A percentile compares a stretch with the other conserved stretches of the same genome.
phyloP scores from a whole-genome alignment of 1,284 basidiomycete genomes.

The Acaromyces ingoldii region DNA sequence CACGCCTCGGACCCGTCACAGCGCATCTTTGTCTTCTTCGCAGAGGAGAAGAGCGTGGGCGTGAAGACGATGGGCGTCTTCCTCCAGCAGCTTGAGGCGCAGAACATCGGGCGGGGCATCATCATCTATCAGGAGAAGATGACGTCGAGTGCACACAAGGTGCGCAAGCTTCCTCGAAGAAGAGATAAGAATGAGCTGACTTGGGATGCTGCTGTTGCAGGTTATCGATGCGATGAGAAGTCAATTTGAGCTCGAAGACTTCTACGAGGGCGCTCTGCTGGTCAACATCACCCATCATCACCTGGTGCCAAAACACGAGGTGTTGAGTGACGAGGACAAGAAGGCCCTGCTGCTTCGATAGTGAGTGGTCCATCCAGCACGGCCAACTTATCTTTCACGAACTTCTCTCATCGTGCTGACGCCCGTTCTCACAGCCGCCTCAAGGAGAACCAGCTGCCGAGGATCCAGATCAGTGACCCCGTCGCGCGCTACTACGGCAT shows the following conservation, averaged over 20 bases:
- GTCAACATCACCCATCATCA: conserved; percentile 94
- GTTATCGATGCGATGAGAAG: conserved; percentile 54
- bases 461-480: conserved; percentile 91
- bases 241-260: conserved; percentile 87
- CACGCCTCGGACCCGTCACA: conserved; percentile 57
- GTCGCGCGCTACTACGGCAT: conserved; percentile 97
- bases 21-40: conserved; percentile 90
- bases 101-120: conserved; percentile 81
- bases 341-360: conserved; percentile 81
- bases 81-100: conserved; percentile 53
- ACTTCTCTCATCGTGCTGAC: not conserved
- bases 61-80: conserved; percentile 51
- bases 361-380: conserved; percentile 58
- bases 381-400: not conserved
- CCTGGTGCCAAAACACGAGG: conserved; percentile 87
- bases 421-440: conserved; percentile 65
- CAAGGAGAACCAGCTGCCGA: conserved; percentile 94
- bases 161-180: no score
- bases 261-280: conserved; percentile 89
- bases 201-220: no score
- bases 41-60: conserved; percentile 44
- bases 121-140: conserved; percentile 94
- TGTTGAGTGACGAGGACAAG: conserved; percentile 82
- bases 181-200: no score
- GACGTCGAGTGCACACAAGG: conserved; percentile 93